These are phyloP conservation scores for Takashimella koratensis DNA, from an alignment of 1,284 basidiomycete genomes.

Conservation along the genomic window DNA sequence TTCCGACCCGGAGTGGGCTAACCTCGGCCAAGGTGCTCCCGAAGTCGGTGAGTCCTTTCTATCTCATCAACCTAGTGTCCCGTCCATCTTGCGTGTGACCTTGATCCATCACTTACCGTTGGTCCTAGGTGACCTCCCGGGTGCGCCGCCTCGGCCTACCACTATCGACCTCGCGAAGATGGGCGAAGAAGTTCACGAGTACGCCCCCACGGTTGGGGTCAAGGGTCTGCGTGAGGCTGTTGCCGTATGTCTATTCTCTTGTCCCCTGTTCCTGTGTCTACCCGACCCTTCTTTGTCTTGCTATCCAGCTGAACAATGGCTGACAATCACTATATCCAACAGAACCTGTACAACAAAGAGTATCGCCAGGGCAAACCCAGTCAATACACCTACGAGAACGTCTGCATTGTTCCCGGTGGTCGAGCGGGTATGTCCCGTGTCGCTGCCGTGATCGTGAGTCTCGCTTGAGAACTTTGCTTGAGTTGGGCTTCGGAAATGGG, in stretches of 20 bases:
- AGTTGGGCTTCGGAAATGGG: neutral
- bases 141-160: slow-evolving; percentile 63
- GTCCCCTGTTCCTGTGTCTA: too few species aligned
- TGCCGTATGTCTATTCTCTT: slow-evolving; percentile 24
- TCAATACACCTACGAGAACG: slow-evolving; percentile 83
- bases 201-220: slow-evolving; percentile 88
- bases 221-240: slow-evolving; percentile 54
- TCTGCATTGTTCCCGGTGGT: slow-evolving; percentile 66
- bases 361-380: slow-evolving; percentile 75
- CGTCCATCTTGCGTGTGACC: too few species aligned
- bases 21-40: slow-evolving; percentile 79
- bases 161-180: slow-evolving; percentile 59
- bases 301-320: slow-evolving; percentile 58
- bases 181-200: slow-evolving; percentile 72
- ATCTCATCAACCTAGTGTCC: too few species aligned
- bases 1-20: slow-evolving; percentile 69
- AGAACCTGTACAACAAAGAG: slow-evolving; percentile 75
- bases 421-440: slow-evolving; percentile 81
- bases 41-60: slow-evolving; percentile 50
- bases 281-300: too few species aligned
- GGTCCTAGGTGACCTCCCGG: slow-evolving; percentile 64
- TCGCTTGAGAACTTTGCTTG: neutral
- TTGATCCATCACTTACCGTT: neutral
- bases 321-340: slow-evolving; percentile 52
- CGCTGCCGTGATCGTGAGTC: slow-evolving; percentile 72